A percentile compares a stretch with the other conserved stretches of the same genome.
Evolutionary conservation across 768 basidiomycete genomes (phyloP).

Genomic region (Clathrus columnatus): DNA sequence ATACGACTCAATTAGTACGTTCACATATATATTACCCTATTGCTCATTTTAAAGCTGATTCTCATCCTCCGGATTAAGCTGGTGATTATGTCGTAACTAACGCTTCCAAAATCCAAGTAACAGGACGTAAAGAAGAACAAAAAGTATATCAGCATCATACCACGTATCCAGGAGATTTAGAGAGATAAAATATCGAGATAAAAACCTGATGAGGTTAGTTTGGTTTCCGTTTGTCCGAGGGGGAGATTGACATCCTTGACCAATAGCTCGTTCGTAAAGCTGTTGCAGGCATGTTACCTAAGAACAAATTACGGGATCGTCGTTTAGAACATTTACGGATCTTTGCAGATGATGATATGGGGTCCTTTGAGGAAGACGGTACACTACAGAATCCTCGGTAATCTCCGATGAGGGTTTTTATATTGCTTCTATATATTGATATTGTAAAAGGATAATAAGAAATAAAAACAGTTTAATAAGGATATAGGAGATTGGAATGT

Average conservation of each 20-base stretch:
- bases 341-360: constrained; percentile 73
- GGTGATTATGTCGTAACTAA: constrained; percentile 99
- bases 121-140: constrained; percentile 84
- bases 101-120: constrained; percentile 71
- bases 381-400: constrained; percentile 4
- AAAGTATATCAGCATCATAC: constrained; percentile 83
- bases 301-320: constrained; percentile 89
- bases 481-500: no score
- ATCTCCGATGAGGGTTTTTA: no score
- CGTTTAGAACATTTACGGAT: constrained; percentile 83
- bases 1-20: constrained; percentile 82
- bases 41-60: not conserved
- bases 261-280: constrained; percentile 86
- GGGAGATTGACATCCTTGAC: no score
- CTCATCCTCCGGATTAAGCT: constrained; percentile 70
- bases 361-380: constrained; percentile 53
- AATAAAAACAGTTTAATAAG: no score
- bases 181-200: constrained; percentile 73
- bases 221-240: not conserved
- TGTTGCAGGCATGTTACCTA: constrained; percentile 97
- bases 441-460: no score
- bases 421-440: no score
- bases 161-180: constrained; percentile 92
- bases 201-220: constrained; percentile 81
- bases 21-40: not conserved